Evolutionary conservation across 2,329 filamentous ascomycete genomes (phyloP), one percentile per base, ranked within the genome.

Genomic region (Alternaria brassicicola): DNA sequence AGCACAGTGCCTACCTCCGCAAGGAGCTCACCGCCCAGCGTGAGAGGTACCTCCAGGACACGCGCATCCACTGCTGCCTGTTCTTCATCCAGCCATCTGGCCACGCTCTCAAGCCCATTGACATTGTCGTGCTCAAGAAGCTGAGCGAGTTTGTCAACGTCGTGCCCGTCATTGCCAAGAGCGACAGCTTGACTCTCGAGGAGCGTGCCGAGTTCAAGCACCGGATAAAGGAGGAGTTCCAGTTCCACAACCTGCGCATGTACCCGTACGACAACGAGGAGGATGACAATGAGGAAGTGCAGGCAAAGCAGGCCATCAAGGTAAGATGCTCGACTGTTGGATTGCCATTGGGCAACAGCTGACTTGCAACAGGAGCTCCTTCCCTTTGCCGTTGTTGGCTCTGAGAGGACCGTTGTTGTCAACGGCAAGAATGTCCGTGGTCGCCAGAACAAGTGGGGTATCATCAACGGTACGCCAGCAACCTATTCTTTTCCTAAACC

Each of bases 191-290:
- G 75, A 99, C 95, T 13, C 85, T 97, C 31, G 94, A 99, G 81
- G 95, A 99, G 86, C 90, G 95, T 71, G 88, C 88, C 78, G 91
- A 90, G 48, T 99, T 99, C 88, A 99, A 99, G 88, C 92, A 97
- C 84, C 76, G 82, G 79, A 99, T 99, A 85, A 97, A 97, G 90
- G 95, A 98, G 85, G 95, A 99, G 81, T 99, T 99, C 79, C 85
- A 91, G 58, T 99, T 99, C 90, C 95, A 99, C 88, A 98, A 98
- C 86, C 88, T 99, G 76, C 94, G 97, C 86, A 99, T 99, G 95
- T 99, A 96, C 85, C 95, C 95, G 61, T 99, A 99, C 80, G 95
- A 99, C 80, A 98, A 97, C 78, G 95, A 99, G 74, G 95, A 99
- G 85, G 90, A 98, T 71, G 95, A 99, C 76, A 91, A 95, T 66